These are phyloP conservation scores for Geotrichum citri-aurantii DNA, from an alignment of 1,139 yeast species.

Conservation along the genomic window DNA sequence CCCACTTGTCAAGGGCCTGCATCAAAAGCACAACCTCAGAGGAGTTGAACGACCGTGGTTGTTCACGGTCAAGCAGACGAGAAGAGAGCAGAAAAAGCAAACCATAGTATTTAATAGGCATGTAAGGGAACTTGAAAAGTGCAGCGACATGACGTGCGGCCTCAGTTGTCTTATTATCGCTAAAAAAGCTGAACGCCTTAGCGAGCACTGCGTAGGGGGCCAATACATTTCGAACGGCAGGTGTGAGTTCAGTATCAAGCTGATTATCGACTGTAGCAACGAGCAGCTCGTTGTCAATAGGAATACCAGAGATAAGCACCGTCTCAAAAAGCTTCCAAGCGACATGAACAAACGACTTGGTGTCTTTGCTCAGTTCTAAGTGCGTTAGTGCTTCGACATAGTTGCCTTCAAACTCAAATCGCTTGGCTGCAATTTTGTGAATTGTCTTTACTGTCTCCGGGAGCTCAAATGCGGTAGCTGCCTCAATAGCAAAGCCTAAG, in stretches of 20 bases:
- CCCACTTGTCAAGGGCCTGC: conserved; percentile 47
- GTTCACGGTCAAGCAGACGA: conserved; percentile 22
- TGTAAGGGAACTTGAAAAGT: conserved; percentile 56
- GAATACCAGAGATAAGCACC: conserved; percentile 45
- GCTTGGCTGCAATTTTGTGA: conserved; percentile 25
- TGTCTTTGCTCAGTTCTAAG: conserved; percentile 62
- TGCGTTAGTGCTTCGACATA: conserved; percentile 60
- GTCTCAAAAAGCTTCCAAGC: conserved; percentile 57
- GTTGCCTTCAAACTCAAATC: conserved; percentile 31
- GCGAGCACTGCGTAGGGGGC: conserved; percentile 68
- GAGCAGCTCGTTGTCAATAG: conserved; percentile 20
- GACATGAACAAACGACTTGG: conserved; percentile 38
- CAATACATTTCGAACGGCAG: conserved; percentile 58
- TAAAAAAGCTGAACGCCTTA: conserved; percentile 41
- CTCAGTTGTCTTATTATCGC: conserved; percentile 28
- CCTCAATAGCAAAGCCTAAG: conserved; percentile 70
- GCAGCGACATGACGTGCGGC: conserved; percentile 43
- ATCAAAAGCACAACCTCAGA: conserved; percentile 45
- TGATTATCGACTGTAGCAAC: conserved; percentile 29
- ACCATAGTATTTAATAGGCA: conserved; percentile 52
- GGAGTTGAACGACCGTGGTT: conserved; percentile 23
- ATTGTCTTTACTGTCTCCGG: conserved; percentile 19
- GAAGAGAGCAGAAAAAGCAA: conserved; percentile 36
- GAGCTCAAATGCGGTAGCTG: conserved; percentile 43
- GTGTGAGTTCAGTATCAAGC: conserved; percentile 35